A percentile compares a stretch with the other conserved stretches of the same genome.
phyloP scores from a whole-genome alignment of 2,329 filamentous ascomycete genomes.

The Calonectria honghensis region DNA sequence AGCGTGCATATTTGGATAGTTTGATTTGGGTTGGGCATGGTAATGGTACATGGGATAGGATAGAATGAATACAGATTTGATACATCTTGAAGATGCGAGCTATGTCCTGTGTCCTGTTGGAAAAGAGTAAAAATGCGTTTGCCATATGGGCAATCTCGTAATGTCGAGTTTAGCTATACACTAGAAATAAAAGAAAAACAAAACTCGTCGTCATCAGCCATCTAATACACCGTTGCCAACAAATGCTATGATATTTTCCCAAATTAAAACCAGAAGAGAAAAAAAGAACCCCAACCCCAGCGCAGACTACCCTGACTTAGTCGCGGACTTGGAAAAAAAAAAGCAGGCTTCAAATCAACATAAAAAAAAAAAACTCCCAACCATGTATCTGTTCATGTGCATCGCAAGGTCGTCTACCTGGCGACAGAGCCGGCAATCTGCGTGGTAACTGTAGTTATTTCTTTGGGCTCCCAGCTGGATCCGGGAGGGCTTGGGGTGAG shows the following conservation, averaged over 20 bases:
- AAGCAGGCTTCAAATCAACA: not conserved
- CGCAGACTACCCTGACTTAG: constrained; percentile 25
- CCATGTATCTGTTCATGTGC: constrained; percentile 44
- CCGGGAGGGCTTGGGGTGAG: constrained; percentile 36
- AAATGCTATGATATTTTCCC: constrained; percentile 43
- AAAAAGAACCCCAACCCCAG: constrained; percentile 32
- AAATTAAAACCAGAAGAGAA: constrained; percentile 12
- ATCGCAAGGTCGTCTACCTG: constrained; percentile 23
- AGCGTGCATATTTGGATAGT: constrained; percentile 32
- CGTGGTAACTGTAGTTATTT: constrained; percentile 19
- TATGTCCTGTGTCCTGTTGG: constrained; percentile 6
- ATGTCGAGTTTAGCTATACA: constrained; percentile 39
- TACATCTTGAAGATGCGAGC: constrained; percentile 27
- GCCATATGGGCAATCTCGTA: constrained; percentile 37
- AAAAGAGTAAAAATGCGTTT: constrained; percentile 32
- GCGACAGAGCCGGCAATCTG: constrained; percentile 23
- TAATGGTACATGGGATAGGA: constrained; percentile 3
- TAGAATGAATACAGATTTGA: constrained; percentile 29
- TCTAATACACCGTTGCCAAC: constrained; percentile 44
- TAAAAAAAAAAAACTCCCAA: constrained; percentile 45
- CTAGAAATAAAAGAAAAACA: constrained; percentile 16
- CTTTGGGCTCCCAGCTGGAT: constrained; percentile 37
- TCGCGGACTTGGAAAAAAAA: constrained; percentile 7
- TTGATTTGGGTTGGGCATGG: not conserved
- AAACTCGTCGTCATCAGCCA: constrained; percentile 40